These are phyloP conservation scores for Pestalotiopsis sp. DNA, from an alignment of 2,329 filamentous ascomycete species.

Conservation along the genomic window DNA sequence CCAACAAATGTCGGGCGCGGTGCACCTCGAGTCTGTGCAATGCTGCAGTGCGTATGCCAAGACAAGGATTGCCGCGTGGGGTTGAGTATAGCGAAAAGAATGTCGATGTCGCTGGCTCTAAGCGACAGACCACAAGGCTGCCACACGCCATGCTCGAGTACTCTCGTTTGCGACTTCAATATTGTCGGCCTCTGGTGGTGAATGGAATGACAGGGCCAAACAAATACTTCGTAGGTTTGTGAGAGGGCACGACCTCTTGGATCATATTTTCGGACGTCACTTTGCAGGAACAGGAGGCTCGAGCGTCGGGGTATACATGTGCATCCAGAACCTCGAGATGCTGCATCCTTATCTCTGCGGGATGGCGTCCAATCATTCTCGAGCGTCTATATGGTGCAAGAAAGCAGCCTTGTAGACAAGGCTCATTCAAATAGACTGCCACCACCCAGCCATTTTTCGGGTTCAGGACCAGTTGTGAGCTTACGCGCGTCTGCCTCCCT, in stretches of 20 bases:
- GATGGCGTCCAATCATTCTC: neutral
- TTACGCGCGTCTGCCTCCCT: neutral
- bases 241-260: neutral
- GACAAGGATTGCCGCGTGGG: neutral
- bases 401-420: slow-evolving; percentile 2
- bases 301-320: neutral
- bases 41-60: neutral
- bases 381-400: neutral
- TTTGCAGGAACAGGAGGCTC: neutral
- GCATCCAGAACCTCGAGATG: neutral
- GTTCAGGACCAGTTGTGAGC: neutral
- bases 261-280: neutral
- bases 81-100: neutral
- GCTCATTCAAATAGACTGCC: neutral
- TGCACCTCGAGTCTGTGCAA: neutral
- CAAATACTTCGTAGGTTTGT: neutral
- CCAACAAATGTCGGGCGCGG: neutral
- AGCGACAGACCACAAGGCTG: neutral
- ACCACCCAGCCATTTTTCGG: neutral
- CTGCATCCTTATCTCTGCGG: neutral
- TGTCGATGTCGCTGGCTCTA: neutral
- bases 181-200: neutral
- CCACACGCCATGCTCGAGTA: neutral
- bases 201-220: neutral
- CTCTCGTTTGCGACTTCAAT: neutral